Conservation (phyloP, 371 early-diverging fungal genomes). For the Rhizopus arrhizus region DNA sequence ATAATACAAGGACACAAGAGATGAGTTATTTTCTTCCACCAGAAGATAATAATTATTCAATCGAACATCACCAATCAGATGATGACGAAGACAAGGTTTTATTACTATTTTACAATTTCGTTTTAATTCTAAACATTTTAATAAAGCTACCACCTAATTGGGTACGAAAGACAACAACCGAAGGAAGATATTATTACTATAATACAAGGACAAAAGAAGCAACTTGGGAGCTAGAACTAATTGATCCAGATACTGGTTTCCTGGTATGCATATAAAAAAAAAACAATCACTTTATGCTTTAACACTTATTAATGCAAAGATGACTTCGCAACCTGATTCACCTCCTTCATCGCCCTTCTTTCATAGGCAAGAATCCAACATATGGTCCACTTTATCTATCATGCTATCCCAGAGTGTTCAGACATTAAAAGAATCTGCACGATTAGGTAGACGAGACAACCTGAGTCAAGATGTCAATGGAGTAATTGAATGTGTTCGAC, state of each 20-base stretch:
- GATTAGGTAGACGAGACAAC: too few species aligned
- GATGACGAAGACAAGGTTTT: slow-evolving; percentile 20
- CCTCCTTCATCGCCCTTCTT: too few species aligned
- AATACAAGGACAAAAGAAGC: slow-evolving; percentile 79
- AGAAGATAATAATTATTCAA: not conserved
- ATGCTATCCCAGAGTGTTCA: too few species aligned
- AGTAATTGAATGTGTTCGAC: too few species aligned
- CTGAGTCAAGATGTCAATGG: too few species aligned
- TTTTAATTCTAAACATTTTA: not conserved
- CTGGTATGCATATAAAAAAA: slow-evolving; percentile 23
- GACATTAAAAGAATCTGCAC: too few species aligned
- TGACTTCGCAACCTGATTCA: slow-evolving; percentile 8
- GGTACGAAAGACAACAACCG: slow-evolving; percentile 59
- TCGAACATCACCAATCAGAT: slow-evolving; percentile 1
- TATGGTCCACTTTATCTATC: too few species aligned
- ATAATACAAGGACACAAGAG: slow-evolving; percentile 53
- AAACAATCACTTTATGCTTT: not conserved
- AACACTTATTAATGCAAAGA: not conserved
- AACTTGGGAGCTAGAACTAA: slow-evolving; percentile 63
- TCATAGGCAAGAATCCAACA: too few species aligned
- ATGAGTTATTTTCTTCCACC: slow-evolving; percentile 39
- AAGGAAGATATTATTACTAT: slow-evolving; percentile 75
- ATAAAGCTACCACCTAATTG: slow-evolving; percentile 61
- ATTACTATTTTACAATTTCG: not conserved
- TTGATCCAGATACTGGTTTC: slow-evolving; percentile 47